Conservation (phyloP, 1,284 basidiomycete genomes). For the Cryptococcus hybrid region DNA sequence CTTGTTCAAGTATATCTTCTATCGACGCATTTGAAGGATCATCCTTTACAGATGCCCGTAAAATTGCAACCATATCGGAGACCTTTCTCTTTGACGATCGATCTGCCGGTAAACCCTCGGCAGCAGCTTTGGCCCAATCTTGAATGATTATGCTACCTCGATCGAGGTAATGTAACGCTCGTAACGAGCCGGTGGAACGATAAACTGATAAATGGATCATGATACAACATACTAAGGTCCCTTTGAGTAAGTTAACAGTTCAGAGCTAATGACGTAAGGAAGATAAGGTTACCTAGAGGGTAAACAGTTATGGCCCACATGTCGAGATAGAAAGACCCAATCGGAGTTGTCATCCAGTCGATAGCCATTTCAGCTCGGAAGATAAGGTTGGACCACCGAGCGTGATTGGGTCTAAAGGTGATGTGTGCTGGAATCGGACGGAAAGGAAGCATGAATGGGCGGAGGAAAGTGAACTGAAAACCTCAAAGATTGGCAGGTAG, state of each 20-base stretch:
- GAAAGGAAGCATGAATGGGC: constrained; percentile 16
- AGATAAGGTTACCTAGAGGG: constrained; percentile 9
- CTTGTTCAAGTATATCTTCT: too few species aligned
- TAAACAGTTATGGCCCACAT: constrained; percentile 16
- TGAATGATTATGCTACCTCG: neutral
- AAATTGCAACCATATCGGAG: neutral
- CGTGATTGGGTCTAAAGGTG: constrained; percentile 11
- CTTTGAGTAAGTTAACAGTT: neutral
- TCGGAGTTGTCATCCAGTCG: constrained; percentile 33
- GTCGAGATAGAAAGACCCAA: constrained; percentile 17
- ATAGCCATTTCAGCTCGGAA: constrained; percentile 12
- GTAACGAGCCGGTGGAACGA: neutral
- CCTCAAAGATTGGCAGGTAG: neutral
- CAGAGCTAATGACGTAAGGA: neutral
- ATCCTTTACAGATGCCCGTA: neutral
- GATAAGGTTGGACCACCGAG: constrained; percentile 8
- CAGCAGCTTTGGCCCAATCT: neutral
- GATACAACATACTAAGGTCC: neutral
- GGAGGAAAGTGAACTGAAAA: constrained; percentile 14
- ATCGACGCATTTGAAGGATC: neutral
- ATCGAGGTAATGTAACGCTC: neutral
- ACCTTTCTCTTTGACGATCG: neutral
- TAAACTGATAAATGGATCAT: neutral
- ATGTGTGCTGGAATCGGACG: constrained; percentile 14
- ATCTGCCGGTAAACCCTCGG: neutral